phyloP scores from a whole-genome alignment of 139 green algal genomes.

The Coelastrella sp. region DNA sequence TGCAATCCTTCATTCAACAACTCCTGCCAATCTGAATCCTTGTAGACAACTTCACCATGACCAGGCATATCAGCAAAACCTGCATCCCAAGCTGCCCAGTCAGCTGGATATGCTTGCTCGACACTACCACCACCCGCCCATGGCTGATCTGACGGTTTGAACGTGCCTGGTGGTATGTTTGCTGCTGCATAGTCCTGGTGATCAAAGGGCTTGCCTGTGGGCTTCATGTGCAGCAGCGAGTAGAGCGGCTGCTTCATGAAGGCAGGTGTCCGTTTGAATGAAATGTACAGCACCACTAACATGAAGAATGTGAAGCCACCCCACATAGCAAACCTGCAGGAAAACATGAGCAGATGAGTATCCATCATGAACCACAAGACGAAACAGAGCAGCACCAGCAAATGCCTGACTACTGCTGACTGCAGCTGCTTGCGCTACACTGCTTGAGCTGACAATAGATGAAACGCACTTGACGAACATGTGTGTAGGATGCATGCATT shows the following conservation, averaged over 20 bases:
- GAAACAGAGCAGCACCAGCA: too few species aligned
- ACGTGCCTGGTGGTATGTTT: neutral
- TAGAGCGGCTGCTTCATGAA: constrained; percentile 58
- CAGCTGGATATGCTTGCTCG: constrained; percentile 13
- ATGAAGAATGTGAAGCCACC: constrained; percentile 75
- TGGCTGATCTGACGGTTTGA: neutral
- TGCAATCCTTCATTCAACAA: constrained; percentile 1
- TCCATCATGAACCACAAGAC: too few species aligned
- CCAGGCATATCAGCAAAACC: neutral
- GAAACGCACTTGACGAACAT: too few species aligned
- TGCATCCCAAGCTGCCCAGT: constrained; percentile 37
- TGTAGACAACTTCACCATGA: neutral
- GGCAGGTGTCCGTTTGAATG: constrained; percentile 69
- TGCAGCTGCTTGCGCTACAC: neutral
- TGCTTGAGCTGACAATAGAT: too few species aligned
- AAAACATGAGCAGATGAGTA: too few species aligned
- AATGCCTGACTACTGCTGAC: too few species aligned
- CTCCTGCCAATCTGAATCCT: constrained; percentile 28
- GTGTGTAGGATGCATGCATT: too few species aligned
- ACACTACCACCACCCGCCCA: neutral
- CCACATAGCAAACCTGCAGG: constrained; percentile 62
- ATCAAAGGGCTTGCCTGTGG: constrained; percentile 7
- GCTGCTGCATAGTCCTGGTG: neutral
- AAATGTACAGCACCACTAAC: constrained; percentile 66
- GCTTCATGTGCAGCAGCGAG: constrained; percentile 47